Conservation (phyloP, 768 basidiomycete species). For the Hygrocybe punicea region DNA sequence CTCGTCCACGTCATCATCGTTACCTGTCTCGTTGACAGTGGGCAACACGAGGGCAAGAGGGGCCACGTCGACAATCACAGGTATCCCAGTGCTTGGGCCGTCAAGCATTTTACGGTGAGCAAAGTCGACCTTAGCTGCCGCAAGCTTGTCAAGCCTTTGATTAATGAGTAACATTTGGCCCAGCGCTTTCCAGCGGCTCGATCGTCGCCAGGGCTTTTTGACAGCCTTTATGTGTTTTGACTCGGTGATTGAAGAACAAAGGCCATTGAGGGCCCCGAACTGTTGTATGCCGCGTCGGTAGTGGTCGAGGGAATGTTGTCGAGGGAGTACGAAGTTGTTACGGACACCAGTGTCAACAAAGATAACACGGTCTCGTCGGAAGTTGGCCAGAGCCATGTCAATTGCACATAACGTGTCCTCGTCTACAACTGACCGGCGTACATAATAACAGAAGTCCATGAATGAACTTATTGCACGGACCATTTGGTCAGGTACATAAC, state of each 20-base stretch:
- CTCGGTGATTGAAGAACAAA: constrained; percentile 24
- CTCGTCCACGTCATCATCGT: no score
- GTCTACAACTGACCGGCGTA: constrained; percentile 11
- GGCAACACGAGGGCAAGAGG: no score
- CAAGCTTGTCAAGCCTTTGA: constrained; percentile 20
- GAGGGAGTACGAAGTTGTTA: background rate
- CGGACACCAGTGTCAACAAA: constrained; percentile 6
- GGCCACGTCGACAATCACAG: no score
- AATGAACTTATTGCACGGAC: constrained; percentile 16
- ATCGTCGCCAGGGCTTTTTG: constrained; percentile 23
- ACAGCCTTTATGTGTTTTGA: constrained; percentile 25
- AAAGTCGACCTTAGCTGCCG: constrained; percentile 15
- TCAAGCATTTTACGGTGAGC: constrained; percentile 16
- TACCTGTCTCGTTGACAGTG: no score
- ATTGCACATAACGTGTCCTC: constrained; percentile 5
- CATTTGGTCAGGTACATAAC: constrained; percentile 14
- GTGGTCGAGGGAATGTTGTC: constrained; percentile 3
- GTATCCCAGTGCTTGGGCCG: no score
- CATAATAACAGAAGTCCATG: constrained; percentile 25
- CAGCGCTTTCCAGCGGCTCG: constrained; percentile 19
- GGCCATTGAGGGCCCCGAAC: constrained; percentile 21
- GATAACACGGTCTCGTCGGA: constrained; percentile 13
- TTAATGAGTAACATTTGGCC: no score
- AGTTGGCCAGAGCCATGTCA: constrained; percentile 5
- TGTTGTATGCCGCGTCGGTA: constrained; percentile 15